Conservation (phyloP, 805 yeast species). For the Ogataea pini region DNA sequence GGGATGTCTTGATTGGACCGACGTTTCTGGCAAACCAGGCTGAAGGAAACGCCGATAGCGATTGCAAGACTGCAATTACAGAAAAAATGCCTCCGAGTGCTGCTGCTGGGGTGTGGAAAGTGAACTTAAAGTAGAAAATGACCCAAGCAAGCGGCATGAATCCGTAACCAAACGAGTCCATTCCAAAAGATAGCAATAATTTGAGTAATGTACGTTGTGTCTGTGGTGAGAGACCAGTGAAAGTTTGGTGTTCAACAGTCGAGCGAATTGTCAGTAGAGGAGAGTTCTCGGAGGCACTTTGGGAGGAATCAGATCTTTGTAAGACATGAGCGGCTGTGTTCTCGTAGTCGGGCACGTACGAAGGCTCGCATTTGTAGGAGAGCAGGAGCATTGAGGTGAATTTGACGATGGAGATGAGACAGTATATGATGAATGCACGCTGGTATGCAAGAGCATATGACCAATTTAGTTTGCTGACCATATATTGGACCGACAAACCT, state of each 20-base stretch:
- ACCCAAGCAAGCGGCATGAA: conserved; percentile 90
- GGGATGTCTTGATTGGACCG: conserved; percentile 80
- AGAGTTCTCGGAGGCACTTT: conserved; percentile 13
- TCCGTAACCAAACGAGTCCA: conserved; percentile 87
- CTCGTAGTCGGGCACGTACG: conserved; percentile 28
- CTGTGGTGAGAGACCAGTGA: conserved; percentile 42
- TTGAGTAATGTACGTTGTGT: conserved; percentile 47
- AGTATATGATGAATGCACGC: conserved; percentile 55
- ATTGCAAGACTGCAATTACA: conserved; percentile 58
- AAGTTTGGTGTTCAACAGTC: conserved; percentile 27
- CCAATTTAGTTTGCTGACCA: conserved; percentile 36
- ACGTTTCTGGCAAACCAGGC: conserved; percentile 62
- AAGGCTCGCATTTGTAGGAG: conserved; percentile 53
- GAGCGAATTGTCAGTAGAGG: conserved; percentile 22
- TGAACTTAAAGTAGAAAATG: conserved; percentile 71
- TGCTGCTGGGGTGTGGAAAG: conserved; percentile 55
- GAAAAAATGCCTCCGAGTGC: conserved; percentile 70
- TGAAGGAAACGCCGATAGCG: conserved; percentile 75
- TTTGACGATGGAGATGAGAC: conserved; percentile 54
- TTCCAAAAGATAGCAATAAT: conserved; percentile 64
- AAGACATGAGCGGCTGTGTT: conserved; percentile 1
- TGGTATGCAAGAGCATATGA: conserved; percentile 51
- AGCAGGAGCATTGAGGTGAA: conserved; percentile 50
- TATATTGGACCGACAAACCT: conserved; percentile 57
- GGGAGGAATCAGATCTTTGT: background rate